A percentile compares a stretch with the other conserved stretches of the same genome.
Conservation (phyloP, 495 filamentous ascomycete species). For the Podospora comata region DNA sequence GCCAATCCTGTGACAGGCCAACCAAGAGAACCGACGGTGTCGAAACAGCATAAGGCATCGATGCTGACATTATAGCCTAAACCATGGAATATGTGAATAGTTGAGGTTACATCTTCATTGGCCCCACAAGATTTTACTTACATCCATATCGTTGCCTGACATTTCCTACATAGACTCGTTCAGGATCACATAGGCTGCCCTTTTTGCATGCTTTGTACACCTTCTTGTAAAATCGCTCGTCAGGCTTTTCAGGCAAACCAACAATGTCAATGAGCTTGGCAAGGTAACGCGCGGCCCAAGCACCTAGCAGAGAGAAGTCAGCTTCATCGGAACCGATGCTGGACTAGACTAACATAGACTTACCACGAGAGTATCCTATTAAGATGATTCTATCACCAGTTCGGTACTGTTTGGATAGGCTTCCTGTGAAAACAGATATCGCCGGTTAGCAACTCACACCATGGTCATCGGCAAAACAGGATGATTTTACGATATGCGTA, state of each 20-base stretch:
- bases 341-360: too few species aligned
- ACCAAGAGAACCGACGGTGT: constrained; percentile 2
- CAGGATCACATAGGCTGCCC: not conserved
- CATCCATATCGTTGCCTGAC: not conserved
- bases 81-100: not conserved
- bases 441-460: too few species aligned
- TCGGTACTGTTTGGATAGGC: not conserved
- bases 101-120: not conserved
- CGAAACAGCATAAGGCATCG: not conserved
- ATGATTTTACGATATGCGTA: not conserved
- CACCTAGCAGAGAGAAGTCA: not conserved
- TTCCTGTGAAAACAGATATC: too few species aligned
- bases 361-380: not conserved
- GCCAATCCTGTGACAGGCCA: not conserved
- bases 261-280: not conserved
- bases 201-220: not conserved
- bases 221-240: not conserved
- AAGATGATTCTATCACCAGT: not conserved
- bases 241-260: not conserved
- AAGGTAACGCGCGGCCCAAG: not conserved
- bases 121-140: not conserved
- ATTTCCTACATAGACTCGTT: not conserved
- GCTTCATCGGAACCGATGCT: too few species aligned
- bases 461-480: too few species aligned
- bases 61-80: not conserved